Percentiles rank a stretch among this genome's conserved stretches.
These are phyloP conservation scores for Mycena olivaceomarginata DNA, from an alignment of 768 basidiomycete species.

Conservation along the genomic window DNA sequence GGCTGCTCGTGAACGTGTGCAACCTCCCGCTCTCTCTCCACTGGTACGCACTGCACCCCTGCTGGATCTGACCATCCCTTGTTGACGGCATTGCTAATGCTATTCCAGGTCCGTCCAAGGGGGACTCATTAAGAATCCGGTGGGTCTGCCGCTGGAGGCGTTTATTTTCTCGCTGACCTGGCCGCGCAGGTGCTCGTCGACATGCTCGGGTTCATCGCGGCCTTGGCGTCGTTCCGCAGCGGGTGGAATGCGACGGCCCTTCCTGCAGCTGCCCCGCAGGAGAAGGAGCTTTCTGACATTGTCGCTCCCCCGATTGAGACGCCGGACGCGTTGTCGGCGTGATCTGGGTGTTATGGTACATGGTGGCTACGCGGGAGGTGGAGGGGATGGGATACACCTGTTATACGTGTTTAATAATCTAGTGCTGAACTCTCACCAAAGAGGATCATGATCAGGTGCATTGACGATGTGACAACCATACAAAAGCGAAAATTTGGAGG, in stretches of 20 bases:
- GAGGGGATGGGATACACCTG: neutral
- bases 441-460: too few species aligned
- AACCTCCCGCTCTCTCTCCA: constrained; percentile 91
- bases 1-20: constrained; percentile 81
- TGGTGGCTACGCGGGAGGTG: neutral
- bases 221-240: constrained; percentile 35
- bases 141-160: constrained; percentile 53
- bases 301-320: constrained; percentile 36
- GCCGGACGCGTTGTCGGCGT: constrained; percentile 1
- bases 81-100: neutral
- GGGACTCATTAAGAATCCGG: constrained; percentile 81
- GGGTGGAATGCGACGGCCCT: constrained; percentile 39
- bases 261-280: constrained; percentile 22
- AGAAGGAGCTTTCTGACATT: constrained; percentile 30
- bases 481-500: too few species aligned
- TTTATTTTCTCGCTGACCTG: constrained; percentile 27
- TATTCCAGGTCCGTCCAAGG: constrained; percentile 76
- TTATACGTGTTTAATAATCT: neutral
- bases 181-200: constrained; percentile 63
- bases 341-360: neutral
- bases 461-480: too few species aligned
- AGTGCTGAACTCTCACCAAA: too few species aligned
- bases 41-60: constrained; percentile 70
- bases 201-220: constrained; percentile 59
- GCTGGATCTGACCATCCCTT: neutral